A percentile compares a stretch with the other conserved stretches of the same genome.
Conservation (phyloP, 176 grass and related monocot genomes). For the Eragrostis nindensis region DNA sequence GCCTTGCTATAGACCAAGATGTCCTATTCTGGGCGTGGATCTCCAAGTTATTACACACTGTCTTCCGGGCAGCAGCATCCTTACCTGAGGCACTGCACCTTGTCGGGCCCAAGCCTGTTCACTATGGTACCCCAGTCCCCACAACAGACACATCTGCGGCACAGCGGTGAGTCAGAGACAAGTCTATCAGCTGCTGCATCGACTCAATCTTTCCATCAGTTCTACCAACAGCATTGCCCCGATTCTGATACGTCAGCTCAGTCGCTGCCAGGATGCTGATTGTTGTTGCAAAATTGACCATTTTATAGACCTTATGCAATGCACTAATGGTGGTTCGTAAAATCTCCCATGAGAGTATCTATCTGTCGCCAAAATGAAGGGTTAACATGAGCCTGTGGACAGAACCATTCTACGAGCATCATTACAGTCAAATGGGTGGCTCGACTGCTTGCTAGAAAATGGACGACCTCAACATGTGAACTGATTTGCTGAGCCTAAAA, state of each 20-base stretch:
- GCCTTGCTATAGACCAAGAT: too few species aligned
- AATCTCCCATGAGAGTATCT: neutral
- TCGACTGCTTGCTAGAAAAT: neutral
- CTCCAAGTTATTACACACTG: slow-evolving; percentile 51
- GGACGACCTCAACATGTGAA: neutral
- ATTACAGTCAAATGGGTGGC: neutral
- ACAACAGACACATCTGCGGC: slow-evolving; percentile 28
- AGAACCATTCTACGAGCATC: neutral
- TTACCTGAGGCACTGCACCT: slow-evolving; percentile 38
- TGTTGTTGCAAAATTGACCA: slow-evolving; percentile 1
- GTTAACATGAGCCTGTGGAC: neutral
- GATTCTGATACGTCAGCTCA: slow-evolving; percentile 60
- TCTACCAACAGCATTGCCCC: slow-evolving; percentile 50
- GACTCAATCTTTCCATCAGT: slow-evolving; percentile 27
- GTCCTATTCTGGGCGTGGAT: slow-evolving; percentile 37
- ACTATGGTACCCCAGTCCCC: slow-evolving; percentile 45
- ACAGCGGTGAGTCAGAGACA: slow-evolving; percentile 8
- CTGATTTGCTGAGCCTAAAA: neutral
- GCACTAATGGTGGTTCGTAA: neutral
- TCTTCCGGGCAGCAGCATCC: slow-evolving; percentile 52
- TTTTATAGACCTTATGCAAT: slow-evolving; percentile 5
- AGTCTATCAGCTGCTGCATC: slow-evolving; percentile 47
- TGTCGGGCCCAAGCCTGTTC: slow-evolving; percentile 47
- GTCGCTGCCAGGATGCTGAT: slow-evolving; percentile 77
- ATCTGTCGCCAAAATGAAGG: neutral